phyloP scores from a whole-genome alignment of 805 yeast genomes.

The Zygosaccharomyces gambellarensis region DNA sequence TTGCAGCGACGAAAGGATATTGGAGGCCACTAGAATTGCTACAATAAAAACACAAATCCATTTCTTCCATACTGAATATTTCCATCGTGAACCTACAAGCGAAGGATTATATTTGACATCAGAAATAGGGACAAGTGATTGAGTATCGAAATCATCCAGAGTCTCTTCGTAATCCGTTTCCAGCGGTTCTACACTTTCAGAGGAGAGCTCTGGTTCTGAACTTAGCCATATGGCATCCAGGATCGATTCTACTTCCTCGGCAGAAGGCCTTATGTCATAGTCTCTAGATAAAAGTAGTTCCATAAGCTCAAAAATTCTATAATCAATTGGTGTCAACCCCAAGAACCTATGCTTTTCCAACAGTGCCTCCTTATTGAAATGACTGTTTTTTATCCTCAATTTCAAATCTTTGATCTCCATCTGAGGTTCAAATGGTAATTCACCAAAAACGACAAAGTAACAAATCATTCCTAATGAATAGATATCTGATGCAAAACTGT shows the following conservation, averaged over 20 bases:
- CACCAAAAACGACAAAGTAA: conserved; percentile 66
- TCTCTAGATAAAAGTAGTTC: conserved; percentile 36
- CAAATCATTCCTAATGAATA: conserved; percentile 83
- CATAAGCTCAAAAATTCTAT: conserved; percentile 38
- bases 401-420: conserved; percentile 30
- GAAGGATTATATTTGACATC: neutral
- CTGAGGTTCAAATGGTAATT: conserved; percentile 51
- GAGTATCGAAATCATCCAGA: neutral
- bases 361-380: conserved; percentile 21
- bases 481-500: conserved; percentile 68
- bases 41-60: conserved; percentile 5
- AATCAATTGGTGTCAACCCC: conserved; percentile 22
- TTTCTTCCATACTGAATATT: neutral
- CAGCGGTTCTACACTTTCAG: neutral
- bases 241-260: conserved; percentile 36
- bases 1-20: conserved; percentile 1
- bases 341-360: conserved; percentile 17
- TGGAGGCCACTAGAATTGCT: neutral
- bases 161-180: neutral
- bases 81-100: too few species aligned
- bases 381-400: conserved; percentile 33
- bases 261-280: conserved; percentile 41
- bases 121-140: neutral
- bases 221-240: conserved; percentile 21
- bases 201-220: conserved; percentile 1